Evolutionary conservation across 257 asterid genomes (phyloP).

Genomic region (Penstemon davidsonii): DNA sequence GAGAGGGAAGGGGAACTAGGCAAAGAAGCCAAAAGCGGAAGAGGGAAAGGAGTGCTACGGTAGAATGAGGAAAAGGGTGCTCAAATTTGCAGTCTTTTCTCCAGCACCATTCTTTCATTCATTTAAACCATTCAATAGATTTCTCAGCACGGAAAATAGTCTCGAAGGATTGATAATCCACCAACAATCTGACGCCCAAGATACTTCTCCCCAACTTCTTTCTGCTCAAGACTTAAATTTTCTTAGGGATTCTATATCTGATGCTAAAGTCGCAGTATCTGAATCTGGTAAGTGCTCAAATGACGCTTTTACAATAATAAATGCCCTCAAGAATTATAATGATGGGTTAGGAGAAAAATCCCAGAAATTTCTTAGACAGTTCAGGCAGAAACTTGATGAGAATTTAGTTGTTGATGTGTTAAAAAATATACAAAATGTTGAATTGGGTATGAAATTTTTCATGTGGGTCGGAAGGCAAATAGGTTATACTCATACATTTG

Average conservation of each 20-base stretch:
- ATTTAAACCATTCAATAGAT: slow-evolving; percentile 41
- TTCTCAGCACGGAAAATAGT: slow-evolving; percentile 36
- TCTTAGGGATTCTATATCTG: slow-evolving; percentile 48
- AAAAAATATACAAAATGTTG: slow-evolving; percentile 51
- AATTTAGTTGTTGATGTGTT: slow-evolving; percentile 70
- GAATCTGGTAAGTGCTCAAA: slow-evolving; percentile 45
- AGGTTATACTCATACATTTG: slow-evolving; percentile 68
- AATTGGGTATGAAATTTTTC: slow-evolving; percentile 79
- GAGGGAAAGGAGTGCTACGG: slow-evolving; percentile 11
- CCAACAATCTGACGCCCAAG: slow-evolving; percentile 33
- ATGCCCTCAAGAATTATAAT: slow-evolving; percentile 40
- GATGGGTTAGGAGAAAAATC: slow-evolving; percentile 74
- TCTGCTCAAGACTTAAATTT: slow-evolving; percentile 54
- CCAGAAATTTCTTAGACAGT: slow-evolving; percentile 70
- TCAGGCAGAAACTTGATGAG: slow-evolving; percentile 67
- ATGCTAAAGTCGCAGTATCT: slow-evolving; percentile 36
- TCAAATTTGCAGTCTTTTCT: slow-evolving; percentile 34
- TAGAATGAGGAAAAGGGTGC: slow-evolving; percentile 49
- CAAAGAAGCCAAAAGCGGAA: background rate
- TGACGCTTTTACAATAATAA: slow-evolving; percentile 51
- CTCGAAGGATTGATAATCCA: slow-evolving; percentile 38
- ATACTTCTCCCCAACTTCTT: slow-evolving; percentile 30
- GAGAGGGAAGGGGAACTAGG: slow-evolving; percentile 1
- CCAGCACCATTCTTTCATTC: slow-evolving; percentile 29
- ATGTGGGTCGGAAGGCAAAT: slow-evolving; percentile 97